phyloP scores from a whole-genome alignment of 1,284 basidiomycete species.

The Cystobasidium slooffiae region DNA sequence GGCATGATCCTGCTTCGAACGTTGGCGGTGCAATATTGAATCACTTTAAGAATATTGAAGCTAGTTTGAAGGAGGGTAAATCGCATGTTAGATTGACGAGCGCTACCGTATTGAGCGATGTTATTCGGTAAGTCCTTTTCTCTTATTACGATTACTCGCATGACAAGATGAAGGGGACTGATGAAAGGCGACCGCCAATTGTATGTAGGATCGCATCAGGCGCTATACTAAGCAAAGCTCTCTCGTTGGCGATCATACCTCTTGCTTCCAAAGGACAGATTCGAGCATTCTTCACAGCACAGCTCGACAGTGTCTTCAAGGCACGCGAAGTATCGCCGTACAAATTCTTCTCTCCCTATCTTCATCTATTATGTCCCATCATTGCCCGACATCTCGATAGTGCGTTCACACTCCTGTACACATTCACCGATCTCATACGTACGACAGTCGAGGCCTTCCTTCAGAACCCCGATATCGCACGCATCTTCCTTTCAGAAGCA shows the following conservation, averaged over 20 bases:
- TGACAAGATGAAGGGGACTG: no score
- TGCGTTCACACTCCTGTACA: conserved; percentile 18
- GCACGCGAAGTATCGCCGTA: conserved; percentile 22
- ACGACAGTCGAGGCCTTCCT: conserved; percentile 34
- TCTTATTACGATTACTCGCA: not conserved
- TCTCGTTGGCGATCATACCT: conserved; percentile 12
- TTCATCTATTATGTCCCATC: conserved; percentile 29
- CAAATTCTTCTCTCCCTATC: conserved; percentile 42
- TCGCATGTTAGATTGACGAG: conserved; percentile 2
- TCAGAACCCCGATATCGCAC: conserved; percentile 21
- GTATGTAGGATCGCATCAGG: conserved; percentile 5
- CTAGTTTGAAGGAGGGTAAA: not conserved
- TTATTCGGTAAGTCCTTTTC: conserved; percentile 2
- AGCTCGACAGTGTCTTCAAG: conserved; percentile 36
- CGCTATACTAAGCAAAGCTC: conserved; percentile 18
- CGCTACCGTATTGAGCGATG: not conserved
- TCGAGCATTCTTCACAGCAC: conserved; percentile 22
- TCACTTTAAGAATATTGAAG: not conserved
- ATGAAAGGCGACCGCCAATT: not conserved
- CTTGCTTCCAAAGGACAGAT: conserved; percentile 18
- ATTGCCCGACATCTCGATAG: conserved; percentile 25
- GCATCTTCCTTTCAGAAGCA: conserved; percentile 23
- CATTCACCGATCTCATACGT: conserved; percentile 17
- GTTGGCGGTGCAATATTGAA: not conserved
- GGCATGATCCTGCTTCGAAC: conserved; percentile 1